These are phyloP conservation scores for Hymenoscyphus occultus DNA, from an alignment of 2,329 filamentous ascomycete genomes.

Conservation along the genomic window DNA sequence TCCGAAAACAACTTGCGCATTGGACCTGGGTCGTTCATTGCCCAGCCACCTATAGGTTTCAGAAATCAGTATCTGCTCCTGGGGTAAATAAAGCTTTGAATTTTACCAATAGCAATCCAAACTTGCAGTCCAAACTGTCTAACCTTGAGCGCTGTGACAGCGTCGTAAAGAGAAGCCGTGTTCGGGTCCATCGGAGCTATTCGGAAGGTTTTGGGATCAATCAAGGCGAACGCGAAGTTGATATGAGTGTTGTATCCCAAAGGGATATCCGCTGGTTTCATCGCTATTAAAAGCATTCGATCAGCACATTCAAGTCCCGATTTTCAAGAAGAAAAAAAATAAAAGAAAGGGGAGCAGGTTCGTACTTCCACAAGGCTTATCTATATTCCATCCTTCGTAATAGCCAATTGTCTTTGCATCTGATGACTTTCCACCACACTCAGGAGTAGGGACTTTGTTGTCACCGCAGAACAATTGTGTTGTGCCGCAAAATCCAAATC, in stretches of 20 bases:
- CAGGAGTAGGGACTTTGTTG: constrained; percentile 4
- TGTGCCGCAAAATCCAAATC: neutral
- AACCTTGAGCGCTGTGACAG: constrained; percentile 36
- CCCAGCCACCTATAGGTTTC: neutral
- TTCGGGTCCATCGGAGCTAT: constrained; percentile 29
- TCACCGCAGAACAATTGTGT: neutral
- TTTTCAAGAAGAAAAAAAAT: too few species aligned
- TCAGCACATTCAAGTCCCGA: too few species aligned
- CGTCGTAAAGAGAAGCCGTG: constrained; percentile 17
- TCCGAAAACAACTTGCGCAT: neutral
- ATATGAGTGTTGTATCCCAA: constrained; percentile 32
- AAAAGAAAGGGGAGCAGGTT: constrained; percentile 4
- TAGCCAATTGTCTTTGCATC: constrained; percentile 33
- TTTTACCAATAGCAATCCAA: constrained; percentile 37
- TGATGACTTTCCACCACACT: constrained; percentile 11
- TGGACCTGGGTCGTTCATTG: neutral
- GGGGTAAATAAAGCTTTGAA: too few species aligned
- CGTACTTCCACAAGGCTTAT: constrained; percentile 25
- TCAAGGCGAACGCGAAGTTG: constrained; percentile 42
- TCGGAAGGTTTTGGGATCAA: constrained; percentile 38
- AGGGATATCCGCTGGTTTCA: constrained; percentile 9
- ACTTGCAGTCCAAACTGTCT: constrained; percentile 30
- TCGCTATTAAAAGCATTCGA: too few species aligned
- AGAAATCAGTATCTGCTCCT: too few species aligned
- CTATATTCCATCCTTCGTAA: constrained; percentile 36